Base-by-base conservation (phyloP, 352 stramenopile genomes). In the Halophytophthora batemanensis region DNA sequence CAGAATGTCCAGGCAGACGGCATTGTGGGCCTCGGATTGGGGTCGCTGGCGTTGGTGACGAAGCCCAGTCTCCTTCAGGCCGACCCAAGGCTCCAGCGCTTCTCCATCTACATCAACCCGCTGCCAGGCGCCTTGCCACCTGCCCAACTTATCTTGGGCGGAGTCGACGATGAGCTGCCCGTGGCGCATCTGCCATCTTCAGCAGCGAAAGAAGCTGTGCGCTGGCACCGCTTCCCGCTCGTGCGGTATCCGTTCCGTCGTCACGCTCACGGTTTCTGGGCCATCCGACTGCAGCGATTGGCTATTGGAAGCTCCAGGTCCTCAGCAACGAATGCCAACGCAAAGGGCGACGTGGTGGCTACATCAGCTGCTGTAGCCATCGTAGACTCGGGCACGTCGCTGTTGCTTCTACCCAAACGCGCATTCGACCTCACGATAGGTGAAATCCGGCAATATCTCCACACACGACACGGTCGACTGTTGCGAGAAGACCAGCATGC, bases 21-120 rank as follows among this genome's bases (percentile, higher is more conserved):
- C 11, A 84, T 88, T 46, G 68, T 88, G 13, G 78, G 78, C 1
- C 69, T 89, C 17, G 78, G 73, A 0, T 58, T 89, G 2, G 70
- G 73, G 10, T 57, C 60, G 13, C 54, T 89, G 42, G 77, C 78
- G 23, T 50, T 82, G 29, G 74, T 87, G 47, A 86, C 73, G n/a
- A 73, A 64, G 23, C 73, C 71, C 19, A 67, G 64, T 36, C 45
- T 89, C 7, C 59, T 87, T n/a, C 22, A 46, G 29, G 45, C 23
- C 14, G 45, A 66, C 38, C 22, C 61, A 31, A 21, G 44, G 13
- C 54, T 87, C 23, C 53, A 48, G 29, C 56, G 52, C 38, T 87
- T 89, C 46, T 89, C 78, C 4, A 64, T 89, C 42, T 89, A 82
- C 59, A 74, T 89, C 36, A 89, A 83, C 53, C 60, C 75, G 33